These are phyloP conservation scores for Rhodofomes roseus DNA, from an alignment of 1,284 basidiomycete genomes.

Conservation along the genomic window DNA sequence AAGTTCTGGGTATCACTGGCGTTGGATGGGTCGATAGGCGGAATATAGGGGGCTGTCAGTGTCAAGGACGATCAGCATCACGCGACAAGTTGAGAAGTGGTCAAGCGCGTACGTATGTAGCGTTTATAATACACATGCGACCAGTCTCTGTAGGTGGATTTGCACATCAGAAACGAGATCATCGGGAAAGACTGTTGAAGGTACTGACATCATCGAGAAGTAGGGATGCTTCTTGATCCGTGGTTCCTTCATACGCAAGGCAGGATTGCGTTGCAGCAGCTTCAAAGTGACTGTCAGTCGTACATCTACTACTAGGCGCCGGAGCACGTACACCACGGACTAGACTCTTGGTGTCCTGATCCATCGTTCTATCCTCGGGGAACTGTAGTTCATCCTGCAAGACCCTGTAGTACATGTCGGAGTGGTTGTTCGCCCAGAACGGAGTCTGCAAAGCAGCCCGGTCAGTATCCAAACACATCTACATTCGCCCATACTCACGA, in stretches of 20 bases:
- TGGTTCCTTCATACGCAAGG: slow-evolving; percentile 86
- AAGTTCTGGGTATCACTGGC: slow-evolving; percentile 97
- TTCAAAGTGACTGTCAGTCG: slow-evolving; percentile 29
- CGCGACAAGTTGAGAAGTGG: neutral
- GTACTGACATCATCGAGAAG: slow-evolving; percentile 89
- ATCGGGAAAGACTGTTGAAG: neutral
- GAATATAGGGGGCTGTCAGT: slow-evolving; percentile 87
- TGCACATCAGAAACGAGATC: neutral
- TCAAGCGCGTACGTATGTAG: slow-evolving; percentile 68
- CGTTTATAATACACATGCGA: slow-evolving; percentile 92
- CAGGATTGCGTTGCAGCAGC: slow-evolving; percentile 91
- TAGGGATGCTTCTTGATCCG: slow-evolving; percentile 93
- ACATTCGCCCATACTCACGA: slow-evolving; percentile 49
- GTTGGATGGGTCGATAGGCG: slow-evolving; percentile 88
- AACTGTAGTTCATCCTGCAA: slow-evolving; percentile 87
- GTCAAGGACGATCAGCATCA: neutral
- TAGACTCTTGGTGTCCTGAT: slow-evolving; percentile 92
- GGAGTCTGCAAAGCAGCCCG: slow-evolving; percentile 62
- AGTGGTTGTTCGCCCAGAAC: slow-evolving; percentile 91
- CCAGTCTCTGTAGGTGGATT: slow-evolving; percentile 65
- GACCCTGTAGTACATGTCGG: slow-evolving; percentile 92
- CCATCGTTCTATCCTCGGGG: slow-evolving; percentile 86
- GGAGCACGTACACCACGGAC: slow-evolving; percentile 77
- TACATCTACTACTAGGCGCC: slow-evolving; percentile 3
- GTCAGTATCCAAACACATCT: slow-evolving; percentile 15